Evolutionary conservation across 1,139 yeast species (phyloP), one percentile per base, ranked within the genome.

Genomic region (Geotrichum macrosporum): DNA sequence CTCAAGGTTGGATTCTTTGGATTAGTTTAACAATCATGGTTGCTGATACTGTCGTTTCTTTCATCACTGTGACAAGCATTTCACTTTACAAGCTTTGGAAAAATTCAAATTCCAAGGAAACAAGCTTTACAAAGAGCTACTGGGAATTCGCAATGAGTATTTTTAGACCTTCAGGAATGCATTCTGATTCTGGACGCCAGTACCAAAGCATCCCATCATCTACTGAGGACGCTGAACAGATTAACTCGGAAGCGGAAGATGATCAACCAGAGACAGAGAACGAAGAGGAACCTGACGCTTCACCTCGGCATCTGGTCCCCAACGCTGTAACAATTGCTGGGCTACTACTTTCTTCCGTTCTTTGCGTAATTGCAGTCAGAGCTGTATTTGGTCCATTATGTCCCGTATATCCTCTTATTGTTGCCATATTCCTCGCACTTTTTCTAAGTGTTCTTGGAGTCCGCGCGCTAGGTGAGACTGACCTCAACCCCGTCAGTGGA

Each of bases 1-100:
- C 89, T 1, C 96, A 92, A 61, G 98, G 98, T 12, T 92, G 98
- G 98, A 86, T 92, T 48, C 71, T 92, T 60, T 92, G 98, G 98
- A 73, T 88, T 51, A 82, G 95, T 63, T 74, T 92, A 57, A 81
- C 96, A 30, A 88, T 88, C 34, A 92, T 92, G 98, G 85, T 92
- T 21, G 82, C 87, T 44, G 98, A 92, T 62, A 85, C 96, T 3
- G 71, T 87, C 10, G 87, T 89, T 1, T 84, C 95, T 0, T 84
- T 92, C 57, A 54, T 78, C 1, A 83, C 84, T 2, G 79, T 88
- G 13, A 72, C 81, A 0, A 58, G 66, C 36, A 55, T 51, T 22
- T 56, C 62, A 10, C 26, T 57, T 10, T 41, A 44, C 33, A 48
- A 44, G 35, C 10, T 35, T 27, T 42, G 26, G 33, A 29, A 42